Conservation (phyloP, 257 asterid genomes). For the Solanum gandarillasii region DNA sequence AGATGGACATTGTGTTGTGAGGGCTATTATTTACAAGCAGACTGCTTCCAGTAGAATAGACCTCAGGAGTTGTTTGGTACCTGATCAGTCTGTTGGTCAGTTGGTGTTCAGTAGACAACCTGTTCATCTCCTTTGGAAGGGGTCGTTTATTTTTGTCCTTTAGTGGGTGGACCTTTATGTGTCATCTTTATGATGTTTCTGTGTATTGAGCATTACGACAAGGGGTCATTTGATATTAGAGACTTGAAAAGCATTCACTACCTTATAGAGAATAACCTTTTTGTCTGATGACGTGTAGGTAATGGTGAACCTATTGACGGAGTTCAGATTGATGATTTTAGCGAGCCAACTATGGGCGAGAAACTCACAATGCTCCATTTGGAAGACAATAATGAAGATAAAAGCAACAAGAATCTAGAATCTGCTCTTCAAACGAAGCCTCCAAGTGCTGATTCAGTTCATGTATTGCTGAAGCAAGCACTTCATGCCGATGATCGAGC, state of each 20-base stretch:
- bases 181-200: not conserved
- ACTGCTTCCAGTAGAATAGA: not conserved
- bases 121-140: not conserved
- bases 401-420: constrained; percentile 17
- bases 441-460: constrained; percentile 89
- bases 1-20: not conserved
- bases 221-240: not conserved
- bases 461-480: constrained; percentile 80
- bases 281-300: constrained; percentile 21
- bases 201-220: not conserved
- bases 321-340: constrained; percentile 31
- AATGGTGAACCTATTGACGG: constrained; percentile 35
- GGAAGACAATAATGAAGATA: constrained; percentile 19
- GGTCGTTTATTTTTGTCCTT: not conserved
- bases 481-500: constrained; percentile 78
- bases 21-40: not conserved
- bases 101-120: not conserved
- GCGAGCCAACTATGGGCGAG: constrained; percentile 93
- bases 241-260: not conserved
- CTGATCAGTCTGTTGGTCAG: not conserved
- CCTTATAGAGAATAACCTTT: not conserved
- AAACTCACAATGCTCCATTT: constrained; percentile 65
- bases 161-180: not conserved
- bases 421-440: constrained; percentile 35
- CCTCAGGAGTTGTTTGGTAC: not conserved